Percentiles rank a stretch among this genome's conserved stretches.
These are phyloP conservation scores for Ambrosiella cleistominuta DNA, from an alignment of 2,329 filamentous ascomycete species.

Conservation along the genomic window DNA sequence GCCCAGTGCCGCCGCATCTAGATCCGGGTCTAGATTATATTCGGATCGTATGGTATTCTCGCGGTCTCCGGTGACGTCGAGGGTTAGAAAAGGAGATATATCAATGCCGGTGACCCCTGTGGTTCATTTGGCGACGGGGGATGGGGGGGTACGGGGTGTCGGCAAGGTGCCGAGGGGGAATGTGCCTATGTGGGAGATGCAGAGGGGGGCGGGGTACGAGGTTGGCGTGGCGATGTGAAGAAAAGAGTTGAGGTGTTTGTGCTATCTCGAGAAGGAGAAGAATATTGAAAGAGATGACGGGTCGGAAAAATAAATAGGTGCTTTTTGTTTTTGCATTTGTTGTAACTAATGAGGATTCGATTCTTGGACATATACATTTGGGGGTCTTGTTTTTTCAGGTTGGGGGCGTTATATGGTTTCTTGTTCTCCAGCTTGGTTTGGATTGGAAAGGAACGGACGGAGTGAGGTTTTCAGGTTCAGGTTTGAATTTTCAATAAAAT, in stretches of 20 bases:
- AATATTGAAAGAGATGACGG: too few relatives aligned
- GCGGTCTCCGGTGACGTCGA: constrained; percentile 12
- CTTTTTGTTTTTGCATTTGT: too few relatives aligned
- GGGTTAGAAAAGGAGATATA: constrained; percentile 13
- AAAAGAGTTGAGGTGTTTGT: background rate
- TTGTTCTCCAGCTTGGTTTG: too few relatives aligned
- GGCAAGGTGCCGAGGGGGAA: background rate
- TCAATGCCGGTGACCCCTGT: constrained; percentile 6
- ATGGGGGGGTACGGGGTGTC: constrained; percentile 10
- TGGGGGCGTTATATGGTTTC: too few relatives aligned
- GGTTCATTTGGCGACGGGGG: constrained; percentile 9
- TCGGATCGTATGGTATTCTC: constrained; percentile 4
- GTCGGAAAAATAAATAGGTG: too few relatives aligned
- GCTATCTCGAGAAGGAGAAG: too few relatives aligned
- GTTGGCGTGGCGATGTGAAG: background rate
- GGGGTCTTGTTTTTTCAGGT: too few relatives aligned
- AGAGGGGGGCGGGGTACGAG: background rate
- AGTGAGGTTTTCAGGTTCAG: too few relatives aligned
- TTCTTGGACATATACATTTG: too few relatives aligned
- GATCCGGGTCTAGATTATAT: constrained; percentile 9
- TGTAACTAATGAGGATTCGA: too few relatives aligned
- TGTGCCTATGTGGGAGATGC: background rate
- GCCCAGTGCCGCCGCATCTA: constrained; percentile 12
- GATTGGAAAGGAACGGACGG: too few relatives aligned
- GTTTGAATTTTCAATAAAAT: too few relatives aligned